phyloP scores from a whole-genome alignment of 805 yeast genomes.

The Yarrowia sp. region DNA sequence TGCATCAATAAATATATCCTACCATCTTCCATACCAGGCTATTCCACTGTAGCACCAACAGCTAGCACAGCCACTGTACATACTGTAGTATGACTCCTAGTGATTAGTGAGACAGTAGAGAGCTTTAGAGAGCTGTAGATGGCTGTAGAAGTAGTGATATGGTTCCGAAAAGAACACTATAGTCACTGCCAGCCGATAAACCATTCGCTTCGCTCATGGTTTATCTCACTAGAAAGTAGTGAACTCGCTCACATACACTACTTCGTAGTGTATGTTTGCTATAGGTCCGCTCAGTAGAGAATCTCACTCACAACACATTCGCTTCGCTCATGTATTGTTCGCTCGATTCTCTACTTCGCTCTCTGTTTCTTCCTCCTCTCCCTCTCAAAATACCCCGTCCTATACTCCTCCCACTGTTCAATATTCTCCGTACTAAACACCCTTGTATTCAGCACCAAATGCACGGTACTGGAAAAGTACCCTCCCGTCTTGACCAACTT shows the following conservation, averaged over 20 bases:
- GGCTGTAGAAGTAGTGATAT: too few relatives aligned
- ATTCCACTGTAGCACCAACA: background rate
- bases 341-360: background rate
- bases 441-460: slow-evolving; percentile 75
- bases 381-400: slow-evolving; percentile 90
- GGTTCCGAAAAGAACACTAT: too few relatives aligned
- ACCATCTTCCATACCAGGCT: too few relatives aligned
- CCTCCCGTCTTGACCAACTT: slow-evolving; percentile 50
- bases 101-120: background rate
- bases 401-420: slow-evolving; percentile 91
- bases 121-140: too few relatives aligned
- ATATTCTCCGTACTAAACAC: slow-evolving; percentile 78
- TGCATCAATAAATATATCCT: slow-evolving; percentile 10
- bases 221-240: too few relatives aligned
- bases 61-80: too few relatives aligned
- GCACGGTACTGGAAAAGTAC: slow-evolving; percentile 44
- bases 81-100: background rate
- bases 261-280: background rate
- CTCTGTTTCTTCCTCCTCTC: slow-evolving; percentile 49
- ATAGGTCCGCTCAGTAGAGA: background rate
- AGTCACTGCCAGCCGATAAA: too few relatives aligned
- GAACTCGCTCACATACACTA: background rate
- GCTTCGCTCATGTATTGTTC: too few relatives aligned
- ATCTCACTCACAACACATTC: too few relatives aligned
- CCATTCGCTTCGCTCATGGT: too few relatives aligned